Evolutionary conservation across 225 moss, liverwort and hornwort genomes (phyloP), one percentile per base, ranked within the genome.

Genomic region (Asterella californica): DNA sequence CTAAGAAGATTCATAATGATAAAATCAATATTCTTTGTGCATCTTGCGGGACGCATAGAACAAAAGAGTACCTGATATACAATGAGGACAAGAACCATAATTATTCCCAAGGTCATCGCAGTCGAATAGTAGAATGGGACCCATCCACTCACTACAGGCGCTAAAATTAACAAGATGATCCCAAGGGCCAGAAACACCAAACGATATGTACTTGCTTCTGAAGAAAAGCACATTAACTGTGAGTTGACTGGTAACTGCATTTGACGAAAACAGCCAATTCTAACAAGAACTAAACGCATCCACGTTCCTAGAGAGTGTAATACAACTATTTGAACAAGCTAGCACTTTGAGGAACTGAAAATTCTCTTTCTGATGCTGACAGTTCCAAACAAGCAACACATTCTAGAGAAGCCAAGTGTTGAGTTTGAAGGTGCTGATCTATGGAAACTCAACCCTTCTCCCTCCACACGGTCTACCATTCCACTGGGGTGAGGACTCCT

Each of bases 61-160:
- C 17, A 42, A 11, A 2, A n/a, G 27, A 34, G 27, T 84, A 99
- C 97, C 99, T 99, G 99, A 78, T 88, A 95, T 61, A 95, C 90
- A 64, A 99, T 84, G 59, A 99, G 87, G 79, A 99, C 84, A 70
- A 99, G 83, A 81, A 99, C 93, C 87, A 92, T 84, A 47, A 95
- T 84, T 67, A 95, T 80, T 61, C 99, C 95, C 77, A 99, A 79
- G 21, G 95, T 95, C 93, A 99, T 99, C 50, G 95, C 99, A 73
- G 95, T 93, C 32, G 93, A 88, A 79, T 99, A 99, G 69, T 99
- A 99, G 75, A 99, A 99, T 59, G 99, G 99, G 73, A 99, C 90
- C 95, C 95, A 99, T 79, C 83, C 90, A 82, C 99, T 95, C 67
- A 99, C 93, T 70, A 93, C 19, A 75, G 99, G 93, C 63, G 99